Base-by-base conservation (phyloP, 768 basidiomycete genomes). In the Suillus paluster region DNA sequence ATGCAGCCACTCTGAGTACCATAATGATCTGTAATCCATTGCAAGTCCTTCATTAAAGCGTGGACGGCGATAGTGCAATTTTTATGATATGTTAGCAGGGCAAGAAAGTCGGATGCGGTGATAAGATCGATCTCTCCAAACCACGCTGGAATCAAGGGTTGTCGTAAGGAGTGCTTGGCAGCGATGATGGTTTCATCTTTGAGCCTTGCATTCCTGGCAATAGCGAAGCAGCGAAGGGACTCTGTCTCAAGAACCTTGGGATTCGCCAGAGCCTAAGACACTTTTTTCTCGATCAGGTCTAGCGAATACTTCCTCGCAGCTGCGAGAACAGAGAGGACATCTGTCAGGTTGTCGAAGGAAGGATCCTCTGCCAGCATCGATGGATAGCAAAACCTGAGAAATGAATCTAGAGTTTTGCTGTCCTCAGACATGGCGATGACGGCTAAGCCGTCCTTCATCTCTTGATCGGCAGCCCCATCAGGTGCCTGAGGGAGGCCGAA, bases 261-360 rank as follows among this genome's bases (percentile, higher is more conserved):
- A 42, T 42, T 33, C 45, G 45, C 41, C 14, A 73, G 65, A 27
- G 62, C 60, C 12, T 67, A 53, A 21, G 62, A 63, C 21, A 73
- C 59, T 23, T 55, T 59, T 23, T 63, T 68, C 59, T 75, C 65
- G 4, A 80, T 63, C 8, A 75, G 74, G 34, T 73, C 71, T 74
- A 80, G 76, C 49, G 78, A 77, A 64, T 77, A 81, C 66, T 80
- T 82, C 57, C 69, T 67, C 19, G 78, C 81, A 17, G 77, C 75
- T 36, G 75, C 72, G 33, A 72, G 63, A 54, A 76, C 75, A 21
- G 25, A n/a, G 4, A n/a, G 14, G 5, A 38, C 12, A 25, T 59
- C 55, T 23, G 4, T 7, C 58, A 38, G 36, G 19, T 8, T 55
- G 14, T 38, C 58, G 9, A 59, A 19, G 14, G 30, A 56, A 8